A percentile compares a stretch with the other conserved stretches of the same genome.
Evolutionary conservation across 1,284 basidiomycete species (phyloP).

Genomic region (Bjerkandera adusta): DNA sequence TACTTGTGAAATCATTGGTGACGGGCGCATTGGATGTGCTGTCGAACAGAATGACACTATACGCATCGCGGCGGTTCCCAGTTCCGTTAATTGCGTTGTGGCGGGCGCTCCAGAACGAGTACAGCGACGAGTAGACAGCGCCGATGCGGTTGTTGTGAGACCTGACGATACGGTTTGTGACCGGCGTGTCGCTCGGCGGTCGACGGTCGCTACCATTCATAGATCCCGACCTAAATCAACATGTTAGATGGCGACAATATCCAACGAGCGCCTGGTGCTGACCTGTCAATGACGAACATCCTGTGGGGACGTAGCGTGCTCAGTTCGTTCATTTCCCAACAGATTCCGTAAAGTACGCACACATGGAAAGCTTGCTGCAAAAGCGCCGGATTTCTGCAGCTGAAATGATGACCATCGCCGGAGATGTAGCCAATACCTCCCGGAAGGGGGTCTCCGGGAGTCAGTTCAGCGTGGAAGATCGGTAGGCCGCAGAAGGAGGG

Average conservation of each 20-base stretch:
- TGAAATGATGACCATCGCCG: slow-evolving; percentile 51
- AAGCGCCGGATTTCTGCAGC: slow-evolving; percentile 52
- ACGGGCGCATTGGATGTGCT: slow-evolving; percentile 26
- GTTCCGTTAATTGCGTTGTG: slow-evolving; percentile 34
- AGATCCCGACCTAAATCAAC: slow-evolving; percentile 45
- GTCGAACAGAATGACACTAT: slow-evolving; percentile 56
- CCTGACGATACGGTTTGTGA: slow-evolving; percentile 35
- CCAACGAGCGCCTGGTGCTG: background rate
- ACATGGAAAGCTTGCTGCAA: slow-evolving; percentile 59
- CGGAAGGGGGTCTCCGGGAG: slow-evolving; percentile 24
- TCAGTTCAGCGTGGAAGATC: slow-evolving; percentile 48
- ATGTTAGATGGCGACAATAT: background rate
- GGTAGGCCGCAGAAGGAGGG: slow-evolving; percentile 56
- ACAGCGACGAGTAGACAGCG: slow-evolving; percentile 53
- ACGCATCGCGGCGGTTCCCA: slow-evolving; percentile 47
- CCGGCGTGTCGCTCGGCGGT: slow-evolving; percentile 47
- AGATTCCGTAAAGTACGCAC: too few relatives aligned
- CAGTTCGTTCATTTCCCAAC: background rate
- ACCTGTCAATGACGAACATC: slow-evolving; percentile 54
- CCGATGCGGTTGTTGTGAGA: slow-evolving; percentile 50
- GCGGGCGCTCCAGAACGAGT: slow-evolving; percentile 55
- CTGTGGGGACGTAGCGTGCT: slow-evolving; percentile 28
- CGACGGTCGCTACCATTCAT: slow-evolving; percentile 42
- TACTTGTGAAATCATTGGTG: slow-evolving; percentile 48
- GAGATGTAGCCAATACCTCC: slow-evolving; percentile 48